Evolutionary conservation across 768 basidiomycete genomes (phyloP).

Genomic region (Mycena kentingensis): DNA sequence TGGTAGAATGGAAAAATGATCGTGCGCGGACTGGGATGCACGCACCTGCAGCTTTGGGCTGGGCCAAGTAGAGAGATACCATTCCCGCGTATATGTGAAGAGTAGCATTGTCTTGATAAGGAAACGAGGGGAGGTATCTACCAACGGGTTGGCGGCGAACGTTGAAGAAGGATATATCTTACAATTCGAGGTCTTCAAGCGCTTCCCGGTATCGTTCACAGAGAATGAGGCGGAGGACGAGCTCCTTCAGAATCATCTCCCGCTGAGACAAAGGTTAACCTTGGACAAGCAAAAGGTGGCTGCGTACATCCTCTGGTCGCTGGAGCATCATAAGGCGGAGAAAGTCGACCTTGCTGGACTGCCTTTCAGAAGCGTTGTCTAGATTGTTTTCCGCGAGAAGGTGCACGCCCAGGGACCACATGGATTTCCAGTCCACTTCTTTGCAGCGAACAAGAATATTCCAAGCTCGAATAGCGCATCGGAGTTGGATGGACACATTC

Average conservation of each 20-base stretch:
- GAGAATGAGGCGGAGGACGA: conserved; percentile 67
- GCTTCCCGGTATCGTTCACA: conserved; percentile 64
- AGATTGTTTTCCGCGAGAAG: conserved; percentile 45
- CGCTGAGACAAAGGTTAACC: conserved; percentile 46
- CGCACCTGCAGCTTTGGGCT: conserved; percentile 29
- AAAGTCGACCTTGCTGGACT: conserved; percentile 52
- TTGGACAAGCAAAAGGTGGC: conserved; percentile 1
- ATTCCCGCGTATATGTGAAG: conserved; percentile 86
- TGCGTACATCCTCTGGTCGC: conserved; percentile 61
- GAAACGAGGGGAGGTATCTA: conserved; percentile 68
- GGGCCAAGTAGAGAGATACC: conserved; percentile 64
- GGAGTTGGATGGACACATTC: conserved; percentile 67
- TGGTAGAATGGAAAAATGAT: not conserved
- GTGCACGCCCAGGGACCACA: conserved; percentile 71
- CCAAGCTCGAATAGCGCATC: conserved; percentile 73
- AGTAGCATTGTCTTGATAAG: conserved; percentile 79
- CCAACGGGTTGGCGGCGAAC: not conserved
- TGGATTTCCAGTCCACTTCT: conserved; percentile 71
- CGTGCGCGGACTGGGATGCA: conserved; percentile 7
- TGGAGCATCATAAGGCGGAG: conserved; percentile 74
- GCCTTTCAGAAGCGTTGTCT: conserved; percentile 29
- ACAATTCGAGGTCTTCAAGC: conserved; percentile 86
- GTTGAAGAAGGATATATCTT: conserved; percentile 27
- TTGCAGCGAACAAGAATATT: conserved; percentile 73
- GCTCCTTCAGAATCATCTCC: conserved; percentile 73